phyloP scores from a whole-genome alignment of 1,284 basidiomycete genomes.

The Somion occarium region DNA sequence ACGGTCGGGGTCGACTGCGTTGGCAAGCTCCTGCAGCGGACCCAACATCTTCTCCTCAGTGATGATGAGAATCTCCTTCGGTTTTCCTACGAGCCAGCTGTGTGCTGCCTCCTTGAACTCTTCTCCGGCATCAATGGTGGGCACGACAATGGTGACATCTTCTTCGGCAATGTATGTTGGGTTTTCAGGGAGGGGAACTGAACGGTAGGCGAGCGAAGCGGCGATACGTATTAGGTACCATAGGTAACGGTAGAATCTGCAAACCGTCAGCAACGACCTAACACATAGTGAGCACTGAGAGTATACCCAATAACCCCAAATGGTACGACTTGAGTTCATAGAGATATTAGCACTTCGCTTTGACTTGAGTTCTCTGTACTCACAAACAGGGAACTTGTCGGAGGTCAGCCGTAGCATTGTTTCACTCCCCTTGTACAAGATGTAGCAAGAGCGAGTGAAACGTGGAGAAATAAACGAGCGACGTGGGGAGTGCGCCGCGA shows the following conservation, averaged over 20 bases:
- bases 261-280: slow-evolving; percentile 4
- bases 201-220: slow-evolving; percentile 74
- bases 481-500: slow-evolving; percentile 3
- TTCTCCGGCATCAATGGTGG: slow-evolving; percentile 91
- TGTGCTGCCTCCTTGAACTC: slow-evolving; percentile 91
- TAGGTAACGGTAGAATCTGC: slow-evolving; percentile 82
- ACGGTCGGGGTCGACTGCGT: slow-evolving; percentile 76
- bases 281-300: slow-evolving; percentile 1
- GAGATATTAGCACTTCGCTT: slow-evolving; percentile 3
- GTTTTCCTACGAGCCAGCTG: slow-evolving; percentile 86
- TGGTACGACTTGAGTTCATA: slow-evolving; percentile 62
- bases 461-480: slow-evolving; percentile 3
- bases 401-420: slow-evolving; percentile 36
- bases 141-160: slow-evolving; percentile 93
- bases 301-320: slow-evolving; percentile 87
- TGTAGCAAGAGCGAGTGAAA: background rate
- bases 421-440: slow-evolving; percentile 16
- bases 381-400: slow-evolving; percentile 39
- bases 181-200: slow-evolving; percentile 81
- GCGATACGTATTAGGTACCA: slow-evolving; percentile 84
- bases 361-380: slow-evolving; percentile 18
- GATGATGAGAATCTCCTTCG: slow-evolving; percentile 91
- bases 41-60: slow-evolving; percentile 88
- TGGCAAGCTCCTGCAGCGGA: slow-evolving; percentile 82
- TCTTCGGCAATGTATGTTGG: slow-evolving; percentile 86